Conservation (phyloP, 225 moss, liverwort and hornwort genomes). For the Polytrichum commune region DNA sequence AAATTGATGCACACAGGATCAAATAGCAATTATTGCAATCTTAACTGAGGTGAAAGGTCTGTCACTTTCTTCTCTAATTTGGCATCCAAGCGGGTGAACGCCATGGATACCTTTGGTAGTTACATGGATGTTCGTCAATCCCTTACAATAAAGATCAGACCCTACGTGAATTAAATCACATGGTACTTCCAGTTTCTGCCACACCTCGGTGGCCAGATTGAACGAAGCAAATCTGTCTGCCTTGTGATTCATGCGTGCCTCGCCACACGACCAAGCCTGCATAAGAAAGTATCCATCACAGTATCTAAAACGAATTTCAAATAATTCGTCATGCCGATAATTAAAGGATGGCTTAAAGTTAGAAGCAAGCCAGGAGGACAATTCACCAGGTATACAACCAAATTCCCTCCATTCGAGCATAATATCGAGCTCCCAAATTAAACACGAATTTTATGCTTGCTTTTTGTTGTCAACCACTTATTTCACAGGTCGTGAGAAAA, state of each 20-base stretch:
- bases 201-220: background rate
- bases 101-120: too few species aligned
- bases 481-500: background rate
- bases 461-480: background rate
- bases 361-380: background rate
- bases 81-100: too few species aligned
- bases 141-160: too few species aligned
- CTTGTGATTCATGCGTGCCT: background rate
- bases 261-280: background rate
- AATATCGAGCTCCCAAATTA: slow-evolving; percentile 8
- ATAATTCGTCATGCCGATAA: accelerated
- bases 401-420: slow-evolving; percentile 1
- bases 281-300: background rate
- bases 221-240: background rate
- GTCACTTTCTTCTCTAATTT: too few species aligned
- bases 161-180: background rate
- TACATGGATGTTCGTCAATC: too few species aligned
- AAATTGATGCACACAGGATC: too few species aligned
- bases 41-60: too few species aligned
- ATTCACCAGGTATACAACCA: slow-evolving; percentile 6
- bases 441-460: background rate
- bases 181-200: background rate
- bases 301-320: background rate
- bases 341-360: background rate
- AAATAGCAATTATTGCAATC: too few species aligned